A percentile compares a stretch with the other conserved stretches of the same genome.
Evolutionary conservation across 129 eudicot species (phyloP).

Genomic region (Silybum marianum): DNA sequence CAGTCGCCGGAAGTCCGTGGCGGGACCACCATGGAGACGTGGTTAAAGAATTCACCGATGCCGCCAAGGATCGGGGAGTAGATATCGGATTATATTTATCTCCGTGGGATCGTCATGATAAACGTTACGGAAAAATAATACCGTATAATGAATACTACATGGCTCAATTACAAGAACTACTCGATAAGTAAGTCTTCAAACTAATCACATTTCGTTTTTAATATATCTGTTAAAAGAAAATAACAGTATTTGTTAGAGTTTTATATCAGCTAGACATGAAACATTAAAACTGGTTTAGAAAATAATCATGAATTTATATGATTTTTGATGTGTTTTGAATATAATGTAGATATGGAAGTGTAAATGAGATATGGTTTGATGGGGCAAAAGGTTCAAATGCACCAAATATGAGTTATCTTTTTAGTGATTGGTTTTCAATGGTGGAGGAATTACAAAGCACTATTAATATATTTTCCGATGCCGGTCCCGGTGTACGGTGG

Average conservation of each 20-base stretch:
- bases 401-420: conserved; percentile 72
- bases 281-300: no score
- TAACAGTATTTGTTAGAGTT: not conserved
- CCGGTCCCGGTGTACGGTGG: conserved; percentile 91
- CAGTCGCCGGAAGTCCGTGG: conserved; percentile 73
- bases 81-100: conserved; percentile 80
- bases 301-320: not conserved
- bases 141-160: conserved; percentile 80
- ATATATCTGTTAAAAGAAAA: not conserved
- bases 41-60: conserved; percentile 50
- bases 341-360: conserved; percentile 63
- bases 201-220: not conserved
- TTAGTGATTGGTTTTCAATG: conserved; percentile 84
- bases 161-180: conserved; percentile 89
- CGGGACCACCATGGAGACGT: conserved; percentile 78
- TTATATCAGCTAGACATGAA: not conserved
- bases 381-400: conserved; percentile 87
- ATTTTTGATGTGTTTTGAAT: not conserved
- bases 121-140: conserved; percentile 60
- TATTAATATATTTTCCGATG: conserved; percentile 91
- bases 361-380: conserved; percentile 91
- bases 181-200: conserved; percentile 46
- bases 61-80: conserved; percentile 60
- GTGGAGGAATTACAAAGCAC: conserved; percentile 79
- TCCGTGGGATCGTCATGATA: conserved; percentile 93